Conservation (phyloP, 2,329 filamentous ascomycete genomes). For the Colletotrichum magnum region DNA sequence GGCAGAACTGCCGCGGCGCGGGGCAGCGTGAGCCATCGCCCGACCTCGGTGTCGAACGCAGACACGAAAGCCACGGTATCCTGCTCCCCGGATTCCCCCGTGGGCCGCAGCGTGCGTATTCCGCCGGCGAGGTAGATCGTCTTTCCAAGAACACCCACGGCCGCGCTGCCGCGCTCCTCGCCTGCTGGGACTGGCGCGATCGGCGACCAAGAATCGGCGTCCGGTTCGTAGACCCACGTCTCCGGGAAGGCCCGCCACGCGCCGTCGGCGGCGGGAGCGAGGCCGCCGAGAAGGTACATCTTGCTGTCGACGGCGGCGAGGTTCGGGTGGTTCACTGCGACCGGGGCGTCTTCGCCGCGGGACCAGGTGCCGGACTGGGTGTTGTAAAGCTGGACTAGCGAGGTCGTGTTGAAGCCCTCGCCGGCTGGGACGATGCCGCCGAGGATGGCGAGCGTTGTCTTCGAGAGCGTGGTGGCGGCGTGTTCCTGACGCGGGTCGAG, state of each 20-base stretch:
- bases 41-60: slow-evolving; percentile 48
- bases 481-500: slow-evolving; percentile 48
- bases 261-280: slow-evolving; percentile 44
- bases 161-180: slow-evolving; percentile 49
- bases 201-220: slow-evolving; percentile 45
- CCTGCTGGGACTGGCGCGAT: slow-evolving; percentile 47
- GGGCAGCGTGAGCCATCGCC: slow-evolving; percentile 48
- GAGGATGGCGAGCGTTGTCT: slow-evolving; percentile 44
- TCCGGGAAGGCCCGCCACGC: slow-evolving; percentile 47
- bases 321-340: slow-evolving; percentile 53
- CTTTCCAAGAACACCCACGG: slow-evolving; percentile 47
- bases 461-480: slow-evolving; percentile 43
- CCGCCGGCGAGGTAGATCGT: slow-evolving; percentile 57
- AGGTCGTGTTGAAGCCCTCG: not conserved
- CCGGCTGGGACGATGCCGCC: slow-evolving; percentile 45
- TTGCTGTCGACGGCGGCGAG: slow-evolving; percentile 51
- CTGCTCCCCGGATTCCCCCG: slow-evolving; percentile 39
- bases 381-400: slow-evolving; percentile 3
- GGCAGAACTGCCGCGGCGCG: slow-evolving; percentile 47
- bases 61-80: slow-evolving; percentile 48
- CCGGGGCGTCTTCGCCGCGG: slow-evolving; percentile 46
- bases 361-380: slow-evolving; percentile 3
- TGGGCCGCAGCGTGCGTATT: slow-evolving; percentile 45
- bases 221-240: slow-evolving; percentile 50
- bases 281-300: slow-evolving; percentile 56